These are phyloP conservation scores for Graphilbum sp. DNA, from an alignment of 2,329 filamentous ascomycete genomes.

Conservation along the genomic window DNA sequence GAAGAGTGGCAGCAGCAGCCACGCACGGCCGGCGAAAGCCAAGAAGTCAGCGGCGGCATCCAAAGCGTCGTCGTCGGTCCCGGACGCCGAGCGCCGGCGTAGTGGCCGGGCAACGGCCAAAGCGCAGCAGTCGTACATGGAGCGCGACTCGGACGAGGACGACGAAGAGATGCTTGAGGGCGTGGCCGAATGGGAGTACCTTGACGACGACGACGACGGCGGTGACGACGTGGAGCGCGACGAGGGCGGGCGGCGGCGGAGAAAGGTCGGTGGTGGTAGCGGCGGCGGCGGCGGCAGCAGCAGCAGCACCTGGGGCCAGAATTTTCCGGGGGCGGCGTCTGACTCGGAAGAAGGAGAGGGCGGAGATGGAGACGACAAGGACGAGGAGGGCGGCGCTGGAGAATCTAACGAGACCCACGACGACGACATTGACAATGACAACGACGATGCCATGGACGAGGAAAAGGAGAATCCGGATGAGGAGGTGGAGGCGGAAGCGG, in stretches of 20 bases:
- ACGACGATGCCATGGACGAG: too few species aligned
- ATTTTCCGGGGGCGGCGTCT: too few species aligned
- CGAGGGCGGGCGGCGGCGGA: not conserved
- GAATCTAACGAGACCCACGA: too few species aligned
- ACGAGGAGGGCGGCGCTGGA: too few species aligned
- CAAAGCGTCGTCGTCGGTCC: conserved; percentile 9
- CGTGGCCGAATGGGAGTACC: conserved; percentile 41
- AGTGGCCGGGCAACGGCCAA: conserved; percentile 32
- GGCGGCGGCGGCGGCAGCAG: conserved; percentile 1
- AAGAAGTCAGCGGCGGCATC: conserved; percentile 14
- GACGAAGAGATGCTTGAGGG: conserved; percentile 46
- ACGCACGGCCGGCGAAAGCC: conserved; percentile 17
- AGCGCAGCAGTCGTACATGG: conserved; percentile 32
- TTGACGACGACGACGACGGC: conserved; percentile 17
- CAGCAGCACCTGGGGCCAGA: conserved; percentile 5
- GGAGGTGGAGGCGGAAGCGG: too few species aligned
- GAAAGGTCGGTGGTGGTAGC: not conserved
- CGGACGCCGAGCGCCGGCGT: conserved; percentile 33
- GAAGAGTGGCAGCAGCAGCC: conserved; percentile 2
- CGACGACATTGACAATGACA: too few species aligned
- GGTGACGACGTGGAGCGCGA: not conserved
- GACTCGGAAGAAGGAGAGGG: conserved; percentile 5
- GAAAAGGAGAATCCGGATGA: too few species aligned
- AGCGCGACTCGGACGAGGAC: conserved; percentile 40
- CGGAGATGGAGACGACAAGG: too few species aligned